Percentiles rank a stretch among this genome's conserved stretches.
Conservation (phyloP, 805 yeast genomes). For the Ogataea pilisensis region DNA sequence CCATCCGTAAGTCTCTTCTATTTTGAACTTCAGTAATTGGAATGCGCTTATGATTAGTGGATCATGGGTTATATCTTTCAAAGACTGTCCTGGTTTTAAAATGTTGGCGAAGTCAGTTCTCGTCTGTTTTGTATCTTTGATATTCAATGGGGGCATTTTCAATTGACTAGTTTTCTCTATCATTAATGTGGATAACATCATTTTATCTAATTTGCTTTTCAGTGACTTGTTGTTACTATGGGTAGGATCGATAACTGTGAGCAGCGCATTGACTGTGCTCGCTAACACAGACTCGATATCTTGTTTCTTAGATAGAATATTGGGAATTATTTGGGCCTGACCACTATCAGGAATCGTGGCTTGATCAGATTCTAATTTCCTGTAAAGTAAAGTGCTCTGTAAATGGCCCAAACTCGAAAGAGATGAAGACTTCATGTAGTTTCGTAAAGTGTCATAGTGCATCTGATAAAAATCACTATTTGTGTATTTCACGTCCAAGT, state of each 20-base stretch:
- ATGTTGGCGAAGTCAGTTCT: background rate
- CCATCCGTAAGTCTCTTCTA: slow-evolving; percentile 22
- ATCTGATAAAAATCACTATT: background rate
- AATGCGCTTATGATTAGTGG: slow-evolving; percentile 6
- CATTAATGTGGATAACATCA: background rate
- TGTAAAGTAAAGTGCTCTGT: background rate
- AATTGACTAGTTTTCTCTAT: background rate
- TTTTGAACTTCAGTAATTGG: slow-evolving; percentile 20
- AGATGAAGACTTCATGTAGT: too few species aligned
- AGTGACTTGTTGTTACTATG: background rate
- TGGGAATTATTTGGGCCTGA: too few species aligned
- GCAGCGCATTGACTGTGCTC: background rate
- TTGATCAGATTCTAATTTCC: background rate
- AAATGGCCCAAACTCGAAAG: background rate
- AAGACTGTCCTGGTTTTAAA: background rate
- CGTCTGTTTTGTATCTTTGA: background rate
- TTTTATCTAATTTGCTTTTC: background rate
- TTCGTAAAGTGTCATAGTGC: background rate
- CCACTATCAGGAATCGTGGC: background rate
- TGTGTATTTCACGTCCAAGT: background rate
- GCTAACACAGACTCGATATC: background rate
- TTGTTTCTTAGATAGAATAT: background rate
- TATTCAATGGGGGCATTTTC: background rate
- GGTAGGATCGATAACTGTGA: background rate
- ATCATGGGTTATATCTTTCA: background rate